These are phyloP conservation scores for Elsinoe necatrix DNA, from an alignment of 2,329 filamentous ascomycete species.

Conservation along the genomic window DNA sequence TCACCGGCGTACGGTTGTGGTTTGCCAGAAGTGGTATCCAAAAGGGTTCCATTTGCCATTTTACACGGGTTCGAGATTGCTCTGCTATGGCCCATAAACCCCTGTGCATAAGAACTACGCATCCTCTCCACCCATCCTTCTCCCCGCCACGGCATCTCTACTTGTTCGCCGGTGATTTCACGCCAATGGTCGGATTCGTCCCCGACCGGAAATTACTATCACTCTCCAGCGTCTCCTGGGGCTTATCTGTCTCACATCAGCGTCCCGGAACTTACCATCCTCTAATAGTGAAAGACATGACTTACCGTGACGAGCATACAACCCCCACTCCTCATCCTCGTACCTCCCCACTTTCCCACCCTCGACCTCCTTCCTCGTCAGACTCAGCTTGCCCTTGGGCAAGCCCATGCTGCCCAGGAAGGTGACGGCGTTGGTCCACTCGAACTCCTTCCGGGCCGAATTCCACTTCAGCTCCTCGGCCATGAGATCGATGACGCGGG, in stretches of 20 bases:
- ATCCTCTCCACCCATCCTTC: neutral
- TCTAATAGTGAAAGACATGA: no score
- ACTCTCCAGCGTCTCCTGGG: conserved; percentile 44
- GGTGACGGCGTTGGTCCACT: conserved; percentile 65
- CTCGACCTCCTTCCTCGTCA: conserved; percentile 53
- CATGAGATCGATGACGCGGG: conserved; percentile 84
- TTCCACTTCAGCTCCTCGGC: conserved; percentile 74
- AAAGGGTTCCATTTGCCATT: neutral
- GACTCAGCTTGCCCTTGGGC: conserved; percentile 45
- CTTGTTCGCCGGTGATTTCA: conserved; percentile 42
- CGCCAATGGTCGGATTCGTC: conserved; percentile 37
- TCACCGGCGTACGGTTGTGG: no score
- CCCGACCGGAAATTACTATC: conserved; percentile 40
- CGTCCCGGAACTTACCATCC: neutral
- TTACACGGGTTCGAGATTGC: neutral
- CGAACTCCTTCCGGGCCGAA: conserved; percentile 58
- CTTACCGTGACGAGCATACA: conserved; percentile 44
- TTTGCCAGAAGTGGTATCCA: neutral
- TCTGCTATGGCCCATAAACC: neutral
- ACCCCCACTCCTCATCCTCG: conserved; percentile 40
- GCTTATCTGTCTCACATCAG: conserved; percentile 37
- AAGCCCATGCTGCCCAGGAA: conserved; percentile 57
- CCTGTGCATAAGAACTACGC: no score
- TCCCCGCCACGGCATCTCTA: conserved; percentile 25
- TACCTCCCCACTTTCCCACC: conserved; percentile 44